phyloP scores from a whole-genome alignment of 495 filamentous ascomycete genomes.

The Lindgomyces ingoldianus region DNA sequence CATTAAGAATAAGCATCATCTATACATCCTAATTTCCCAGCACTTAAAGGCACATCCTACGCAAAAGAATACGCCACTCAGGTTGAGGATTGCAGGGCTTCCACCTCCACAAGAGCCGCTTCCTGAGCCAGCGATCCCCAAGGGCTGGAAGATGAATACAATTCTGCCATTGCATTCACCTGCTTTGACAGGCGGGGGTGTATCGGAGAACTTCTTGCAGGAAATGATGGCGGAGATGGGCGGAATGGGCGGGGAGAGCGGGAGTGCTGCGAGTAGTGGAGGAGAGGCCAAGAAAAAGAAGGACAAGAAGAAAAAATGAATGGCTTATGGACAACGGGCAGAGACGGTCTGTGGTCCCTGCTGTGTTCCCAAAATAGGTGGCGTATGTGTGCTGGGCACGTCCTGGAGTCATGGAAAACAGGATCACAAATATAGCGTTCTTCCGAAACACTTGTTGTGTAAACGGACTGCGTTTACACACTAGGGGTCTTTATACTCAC shows the following conservation, averaged over 20 bases:
- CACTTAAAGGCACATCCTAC: slow-evolving; percentile 78
- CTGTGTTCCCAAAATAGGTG: no score
- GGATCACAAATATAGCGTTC: no score
- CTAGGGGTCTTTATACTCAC: no score
- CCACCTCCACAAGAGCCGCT: slow-evolving; percentile 64
- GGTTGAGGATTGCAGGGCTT: slow-evolving; percentile 67
- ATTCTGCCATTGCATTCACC: slow-evolving; percentile 84
- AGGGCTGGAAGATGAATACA: slow-evolving; percentile 86
- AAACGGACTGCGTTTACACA: no score
- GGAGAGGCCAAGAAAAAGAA: slow-evolving; percentile 51
- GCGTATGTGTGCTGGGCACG: no score
- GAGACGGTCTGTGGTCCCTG: not conserved
- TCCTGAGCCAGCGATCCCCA: slow-evolving; percentile 72
- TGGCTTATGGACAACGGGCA: not conserved
- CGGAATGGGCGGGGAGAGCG: slow-evolving; percentile 53
- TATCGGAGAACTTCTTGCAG: slow-evolving; percentile 93
- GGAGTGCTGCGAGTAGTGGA: slow-evolving; percentile 41
- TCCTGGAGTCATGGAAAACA: no score
- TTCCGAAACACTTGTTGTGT: no score
- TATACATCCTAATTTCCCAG: slow-evolving; percentile 73
- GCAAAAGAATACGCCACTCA: slow-evolving; percentile 64
- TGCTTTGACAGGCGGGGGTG: slow-evolving; percentile 87
- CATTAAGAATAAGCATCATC: slow-evolving; percentile 87
- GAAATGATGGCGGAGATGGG: slow-evolving; percentile 97
- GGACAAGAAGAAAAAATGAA: slow-evolving; percentile 49